Evolutionary conservation across 1,139 yeast genomes (phyloP), one percentile per base, ranked within the genome.

Genomic region (Pichia sp.): DNA sequence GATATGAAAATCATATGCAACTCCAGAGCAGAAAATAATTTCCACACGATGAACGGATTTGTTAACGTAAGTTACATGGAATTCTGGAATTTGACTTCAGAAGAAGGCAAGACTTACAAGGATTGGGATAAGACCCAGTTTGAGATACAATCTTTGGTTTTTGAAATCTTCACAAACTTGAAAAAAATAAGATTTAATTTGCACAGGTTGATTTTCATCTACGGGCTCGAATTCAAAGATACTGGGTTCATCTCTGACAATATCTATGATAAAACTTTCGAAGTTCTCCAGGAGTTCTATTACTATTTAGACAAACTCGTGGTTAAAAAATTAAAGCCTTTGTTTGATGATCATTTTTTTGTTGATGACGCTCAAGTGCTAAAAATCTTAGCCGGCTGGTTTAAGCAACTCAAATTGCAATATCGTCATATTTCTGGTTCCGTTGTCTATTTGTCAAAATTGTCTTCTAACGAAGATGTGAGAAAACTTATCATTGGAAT

Each of bases 191-290:
- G 60, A 38, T 58, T 74, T 8, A 79, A 87, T 2, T 85, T 89
- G 5, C 70, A 73, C 48, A 84, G 84, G n/a, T 69, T 92, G 54
- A 74, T 87, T 13, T 76, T 77, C 29, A 53, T 58, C 43, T 67
- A 67, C 52, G 70, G 67, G 3, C 59, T 60, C 1, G 60, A 61
- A 7, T 62, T 67, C 47, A 58, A 56, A 51, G 50, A 50, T 8
- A 57, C 58, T 1, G 56, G 54, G 13, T 48, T 56, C 5, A 55
- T 65, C 8, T 59, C 67, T 2, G 51, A 52, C 1, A 49, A 57
- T 41, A 66, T 64, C 51, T 67, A 62, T 54, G 59, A 59, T 16
- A 66, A 62, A 50, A 64, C 68, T 1, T 67, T 67, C 51, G 64
- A 58, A 41, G 66, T 65, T 4, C 49, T 67, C 7, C 52, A 48